A percentile compares a stretch with the other conserved stretches of the same genome.
These are phyloP conservation scores for Ballota nigra DNA, from an alignment of 257 asterid genomes.

Conservation along the genomic window DNA sequence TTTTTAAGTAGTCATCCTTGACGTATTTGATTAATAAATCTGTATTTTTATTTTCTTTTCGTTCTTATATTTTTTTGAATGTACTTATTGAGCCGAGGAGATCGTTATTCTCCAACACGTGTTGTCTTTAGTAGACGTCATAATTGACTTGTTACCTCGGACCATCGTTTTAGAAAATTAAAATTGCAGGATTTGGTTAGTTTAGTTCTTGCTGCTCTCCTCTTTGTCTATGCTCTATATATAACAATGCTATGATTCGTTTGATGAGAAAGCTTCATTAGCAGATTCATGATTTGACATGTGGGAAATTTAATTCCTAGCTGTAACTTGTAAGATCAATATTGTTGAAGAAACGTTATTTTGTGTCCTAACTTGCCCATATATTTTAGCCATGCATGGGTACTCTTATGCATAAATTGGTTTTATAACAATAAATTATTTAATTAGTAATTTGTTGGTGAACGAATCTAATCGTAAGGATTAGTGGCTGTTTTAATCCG, in stretches of 20 bases:
- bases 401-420: too few relatives aligned
- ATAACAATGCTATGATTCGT: background rate
- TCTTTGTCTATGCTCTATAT: background rate
- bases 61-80: background rate
- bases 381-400: too few relatives aligned
- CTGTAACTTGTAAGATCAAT: background rate
- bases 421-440: too few relatives aligned
- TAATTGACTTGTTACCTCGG: background rate
- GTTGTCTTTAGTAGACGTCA: background rate
- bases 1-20: too few relatives aligned
- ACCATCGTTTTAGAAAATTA: background rate
- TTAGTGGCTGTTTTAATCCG: too few relatives aligned
- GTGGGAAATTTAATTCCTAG: background rate
- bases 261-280: background rate
- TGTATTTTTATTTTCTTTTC: too few relatives aligned
- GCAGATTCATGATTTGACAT: background rate
- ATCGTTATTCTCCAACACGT: background rate
- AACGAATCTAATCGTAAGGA: too few relatives aligned
- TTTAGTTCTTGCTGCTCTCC: background rate
- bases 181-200: background rate
- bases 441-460: too few relatives aligned
- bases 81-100: background rate
- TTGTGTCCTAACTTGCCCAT: too few relatives aligned
- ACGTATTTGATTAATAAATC: too few relatives aligned
- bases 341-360: background rate